Base-by-base conservation (phyloP, 2,329 filamentous ascomycete species). In the Hortaea werneckii region DNA sequence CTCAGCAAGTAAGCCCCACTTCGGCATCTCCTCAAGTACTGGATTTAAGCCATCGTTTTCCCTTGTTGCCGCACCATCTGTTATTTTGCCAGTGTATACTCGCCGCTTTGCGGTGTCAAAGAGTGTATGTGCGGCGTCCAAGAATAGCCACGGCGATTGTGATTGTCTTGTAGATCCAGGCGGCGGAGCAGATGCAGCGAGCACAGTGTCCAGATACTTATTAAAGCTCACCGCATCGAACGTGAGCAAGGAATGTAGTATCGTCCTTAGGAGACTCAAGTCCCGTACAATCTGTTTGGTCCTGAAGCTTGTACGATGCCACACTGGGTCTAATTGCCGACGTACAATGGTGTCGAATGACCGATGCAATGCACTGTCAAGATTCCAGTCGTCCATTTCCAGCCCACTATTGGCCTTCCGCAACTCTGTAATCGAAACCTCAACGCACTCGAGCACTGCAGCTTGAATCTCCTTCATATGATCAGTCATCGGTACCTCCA, bases 321-420 rank as follows among this genome's bases (percentile, higher is more conserved):
- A 98, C 48, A 96, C 89, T 4, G 90, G 89, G 60, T 96, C 89
- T 12, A 98, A 72, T 65, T 98, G 92, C 47, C 89, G 78, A 50
- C 90, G 78, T 42, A 98, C 81, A 45, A 89, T 83, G 49, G 85
- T 73, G 63, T 96, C 92, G 63, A 98, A 98, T 58, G 88, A 94
- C 60, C 84, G 86, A 54, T 95, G 84, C 50, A 96, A 69, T 32
- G 90, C 90, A 60, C 86, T 95, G 64, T 96, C 90, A 12, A 95
- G 73, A 42, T 87, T 95, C 90, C 90, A 96, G 59, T 95, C 89
- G 49, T 94, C 89, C 80, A 96, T 89, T 56, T 96, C 90, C 5
- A 98, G 72, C 2, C 88, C 89, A 1, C 81, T 77, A 59, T 95
- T 96, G 12, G 80, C 79, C 67, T 94, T 96, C 63, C 90, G 94